Base-by-base conservation (phyloP, 2,329 filamentous ascomycete species). In the Sporothrix variecibatus region DNA sequence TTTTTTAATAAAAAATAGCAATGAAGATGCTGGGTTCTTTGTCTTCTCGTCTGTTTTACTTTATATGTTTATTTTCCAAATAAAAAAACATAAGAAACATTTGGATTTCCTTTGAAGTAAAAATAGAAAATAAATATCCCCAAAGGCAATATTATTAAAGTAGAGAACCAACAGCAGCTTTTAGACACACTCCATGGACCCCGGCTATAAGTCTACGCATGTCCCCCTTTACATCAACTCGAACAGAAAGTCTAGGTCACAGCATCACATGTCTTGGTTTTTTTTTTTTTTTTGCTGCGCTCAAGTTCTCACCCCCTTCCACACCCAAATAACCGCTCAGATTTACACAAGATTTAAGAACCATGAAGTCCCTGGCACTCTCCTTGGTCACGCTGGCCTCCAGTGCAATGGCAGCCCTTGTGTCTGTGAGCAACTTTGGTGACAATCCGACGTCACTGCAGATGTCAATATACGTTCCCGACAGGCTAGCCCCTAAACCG, bases 391-490 rank as follows among this genome's bases (percentile, higher is more conserved):
- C 49, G 38, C 53, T 60, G 12, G 31, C 26, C 38, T 31, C 23
- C 34, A 38, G 69, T n/a, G 26, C 28, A 28, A 76, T 80, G 77
- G 75, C 76, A 77, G 23, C 84, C 84, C 51, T 73, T 6, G 26
- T 62, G 3, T 62, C 56, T 77, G 77, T 49, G 20, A 51, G n/a
- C 43, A 31, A 74, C 31, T 74, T 70, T 8, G 72, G 72, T 26
- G 65, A 72, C 49, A 74, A 74, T 11, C 67, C 67, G 2, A 64
- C 67, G 3, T 17, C 62, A 38, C 23, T 74, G 26, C 40, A 70
- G n/a, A 74, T 74, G 72, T 49, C 43, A 26, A 34, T 75, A 15
- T 75, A 75, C 49, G 67, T 71, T 5, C 72, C 74, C 28, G 51
- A 72, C 58, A 75, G 62, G 26, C 17, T 75, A 2, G 67, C 74